Percentiles rank a stretch among this genome's conserved stretches.
These are phyloP conservation scores for Aurinia saxatilis DNA, from an alignment of 345 rosid genomes.

Conservation along the genomic window DNA sequence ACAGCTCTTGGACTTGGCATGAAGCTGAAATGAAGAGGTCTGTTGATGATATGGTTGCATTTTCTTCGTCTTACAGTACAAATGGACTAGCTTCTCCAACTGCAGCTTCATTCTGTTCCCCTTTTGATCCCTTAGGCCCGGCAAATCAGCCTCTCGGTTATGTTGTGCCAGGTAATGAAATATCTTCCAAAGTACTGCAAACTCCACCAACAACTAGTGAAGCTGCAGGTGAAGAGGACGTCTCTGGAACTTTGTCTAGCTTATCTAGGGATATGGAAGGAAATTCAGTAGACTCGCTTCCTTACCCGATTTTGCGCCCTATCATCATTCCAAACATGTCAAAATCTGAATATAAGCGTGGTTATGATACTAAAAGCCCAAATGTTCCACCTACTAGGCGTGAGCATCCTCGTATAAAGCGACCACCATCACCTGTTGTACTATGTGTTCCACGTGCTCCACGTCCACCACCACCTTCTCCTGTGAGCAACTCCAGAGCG, in stretches of 20 bases:
- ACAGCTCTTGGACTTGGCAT: slow-evolving; percentile 94
- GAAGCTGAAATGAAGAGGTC: slow-evolving; percentile 95
- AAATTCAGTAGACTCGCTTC: slow-evolving; percentile 59
- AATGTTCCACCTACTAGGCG: slow-evolving; percentile 65
- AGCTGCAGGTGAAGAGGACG: slow-evolving; percentile 55
- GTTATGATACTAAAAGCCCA: slow-evolving; percentile 69
- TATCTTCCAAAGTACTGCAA: slow-evolving; percentile 57
- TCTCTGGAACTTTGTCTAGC: slow-evolving; percentile 50
- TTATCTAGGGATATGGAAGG: slow-evolving; percentile 63
- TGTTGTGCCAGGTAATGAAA: slow-evolving; percentile 81
- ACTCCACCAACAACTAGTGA: slow-evolving; percentile 51
- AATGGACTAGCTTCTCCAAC: slow-evolving; percentile 95
- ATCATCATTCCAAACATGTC: slow-evolving; percentile 82
- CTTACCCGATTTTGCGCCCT: slow-evolving; percentile 86
- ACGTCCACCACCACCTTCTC: slow-evolving; percentile 90
- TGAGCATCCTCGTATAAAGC: slow-evolving; percentile 79
- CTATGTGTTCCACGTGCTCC: slow-evolving; percentile 96
- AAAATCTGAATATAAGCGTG: slow-evolving; percentile 59
- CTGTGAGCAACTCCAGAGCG: slow-evolving; percentile 81
- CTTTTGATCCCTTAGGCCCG: slow-evolving; percentile 72
- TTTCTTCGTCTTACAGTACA: slow-evolving; percentile 86
- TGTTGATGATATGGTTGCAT: slow-evolving; percentile 97
- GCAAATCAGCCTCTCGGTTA: slow-evolving; percentile 82
- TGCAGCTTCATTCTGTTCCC: slow-evolving; percentile 80
- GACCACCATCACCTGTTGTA: slow-evolving; percentile 97